These are phyloP conservation scores for Passalora sequoiae DNA, from an alignment of 2,329 filamentous ascomycete genomes.

Conservation along the genomic window DNA sequence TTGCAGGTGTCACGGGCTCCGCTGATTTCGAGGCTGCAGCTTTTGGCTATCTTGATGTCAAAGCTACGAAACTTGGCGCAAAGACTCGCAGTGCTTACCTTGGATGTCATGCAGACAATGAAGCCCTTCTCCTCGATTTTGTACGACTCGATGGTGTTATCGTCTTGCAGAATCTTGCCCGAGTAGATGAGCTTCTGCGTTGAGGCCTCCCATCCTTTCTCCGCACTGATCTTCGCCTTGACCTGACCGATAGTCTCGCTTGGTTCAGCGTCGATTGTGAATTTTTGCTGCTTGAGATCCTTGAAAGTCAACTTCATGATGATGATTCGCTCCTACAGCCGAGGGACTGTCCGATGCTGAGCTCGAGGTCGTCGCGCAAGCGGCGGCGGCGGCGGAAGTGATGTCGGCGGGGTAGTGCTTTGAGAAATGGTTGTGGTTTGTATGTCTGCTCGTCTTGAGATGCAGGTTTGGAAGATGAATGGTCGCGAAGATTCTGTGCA, in stretches of 20 bases:
- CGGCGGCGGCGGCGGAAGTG: neutral
- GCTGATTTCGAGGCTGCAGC: slow-evolving; percentile 46
- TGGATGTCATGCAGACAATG: slow-evolving; percentile 96
- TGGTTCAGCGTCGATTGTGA: slow-evolving; percentile 90
- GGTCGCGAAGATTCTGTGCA: neutral
- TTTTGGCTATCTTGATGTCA: slow-evolving; percentile 59
- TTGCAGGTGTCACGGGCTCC: slow-evolving; percentile 54
- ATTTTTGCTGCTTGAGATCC: slow-evolving; percentile 98
- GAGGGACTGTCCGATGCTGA: neutral
- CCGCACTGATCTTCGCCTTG: slow-evolving; percentile 85
- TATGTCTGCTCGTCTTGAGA: neutral
- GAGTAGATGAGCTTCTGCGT: slow-evolving; percentile 97
- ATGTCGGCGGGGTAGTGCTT: slow-evolving; percentile 2
- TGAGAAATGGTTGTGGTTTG: neutral
- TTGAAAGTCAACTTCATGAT: slow-evolving; percentile 68
- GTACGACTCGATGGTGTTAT: slow-evolving; percentile 91
- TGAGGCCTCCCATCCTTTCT: slow-evolving; percentile 91
- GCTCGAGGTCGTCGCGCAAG: slow-evolving; percentile 9
- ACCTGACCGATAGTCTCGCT: slow-evolving; percentile 82
- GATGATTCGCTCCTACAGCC: slow-evolving; percentile 11
- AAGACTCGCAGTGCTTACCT: slow-evolving; percentile 60
- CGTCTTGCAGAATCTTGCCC: slow-evolving; percentile 97
- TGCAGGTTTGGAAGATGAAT: slow-evolving; percentile 1
- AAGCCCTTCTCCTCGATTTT: slow-evolving; percentile 99
- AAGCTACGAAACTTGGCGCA: neutral